A percentile compares a stretch with the other conserved stretches of the same genome.
These are phyloP conservation scores for Lipomyces yarrowii DNA, from an alignment of 1,139 yeast species.

Conservation along the genomic window DNA sequence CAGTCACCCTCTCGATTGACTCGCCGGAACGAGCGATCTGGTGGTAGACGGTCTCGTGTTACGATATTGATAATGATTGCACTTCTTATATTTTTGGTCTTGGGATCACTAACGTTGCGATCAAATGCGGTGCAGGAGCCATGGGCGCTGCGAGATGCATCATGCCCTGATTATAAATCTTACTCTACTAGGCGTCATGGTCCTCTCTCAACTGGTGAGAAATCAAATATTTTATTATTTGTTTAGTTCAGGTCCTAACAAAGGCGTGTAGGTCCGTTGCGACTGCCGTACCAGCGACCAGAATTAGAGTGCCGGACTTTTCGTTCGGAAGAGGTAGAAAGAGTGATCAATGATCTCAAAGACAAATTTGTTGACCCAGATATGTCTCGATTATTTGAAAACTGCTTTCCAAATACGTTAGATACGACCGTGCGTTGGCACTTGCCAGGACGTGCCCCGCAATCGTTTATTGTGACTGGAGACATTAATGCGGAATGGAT, in stretches of 20 bases:
- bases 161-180: constrained; percentile 30
- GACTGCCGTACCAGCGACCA: constrained; percentile 78
- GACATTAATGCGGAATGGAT: constrained; percentile 80
- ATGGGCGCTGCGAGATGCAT: constrained; percentile 27
- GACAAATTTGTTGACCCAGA: constrained; percentile 59
- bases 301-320: constrained; percentile 72
- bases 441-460: constrained; percentile 43
- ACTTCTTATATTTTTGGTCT: background rate
- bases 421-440: constrained; percentile 89
- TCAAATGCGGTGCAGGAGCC: constrained; percentile 25
- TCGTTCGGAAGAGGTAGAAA: constrained; percentile 62
- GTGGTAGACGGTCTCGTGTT: background rate
- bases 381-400: constrained; percentile 73
- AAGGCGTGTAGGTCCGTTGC: constrained; percentile 40
- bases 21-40: background rate
- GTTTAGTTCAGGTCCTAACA: background rate
- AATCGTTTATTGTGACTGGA: constrained; percentile 81
- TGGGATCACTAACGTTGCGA: constrained; percentile 8
- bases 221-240: background rate
- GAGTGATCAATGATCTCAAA: constrained; percentile 58
- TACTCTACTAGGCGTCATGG: constrained; percentile 31
- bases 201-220: constrained; percentile 30
- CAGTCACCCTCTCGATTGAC: background rate
- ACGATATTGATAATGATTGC: constrained; percentile 8
- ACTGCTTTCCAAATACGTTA: constrained; percentile 82